Percentiles rank a stretch among this genome's conserved stretches.
Conservation (phyloP, 177 flowering plant genomes). For the Tripterygium wilfordii region DNA sequence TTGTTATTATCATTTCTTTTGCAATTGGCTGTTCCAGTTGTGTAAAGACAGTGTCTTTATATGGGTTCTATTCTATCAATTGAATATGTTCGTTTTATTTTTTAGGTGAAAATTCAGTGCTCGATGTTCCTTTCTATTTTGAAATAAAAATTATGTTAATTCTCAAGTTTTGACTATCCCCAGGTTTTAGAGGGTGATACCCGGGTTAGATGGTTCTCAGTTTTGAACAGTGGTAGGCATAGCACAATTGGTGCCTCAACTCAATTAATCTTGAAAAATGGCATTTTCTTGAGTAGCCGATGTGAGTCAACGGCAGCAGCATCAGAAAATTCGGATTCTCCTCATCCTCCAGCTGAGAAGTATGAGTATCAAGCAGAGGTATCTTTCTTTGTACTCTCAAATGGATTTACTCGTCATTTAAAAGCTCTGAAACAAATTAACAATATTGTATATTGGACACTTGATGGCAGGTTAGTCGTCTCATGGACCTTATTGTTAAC, state of each 20-base stretch:
- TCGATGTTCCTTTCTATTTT: no score
- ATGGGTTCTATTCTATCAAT: no score
- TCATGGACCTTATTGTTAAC: slow-evolving; percentile 96
- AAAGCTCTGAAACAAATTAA: neutral
- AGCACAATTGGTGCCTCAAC: slow-evolving; percentile 5
- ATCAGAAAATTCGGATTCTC: slow-evolving; percentile 37
- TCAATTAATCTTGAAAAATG: slow-evolving; percentile 24
- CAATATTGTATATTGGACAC: no score
- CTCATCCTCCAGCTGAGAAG: slow-evolving; percentile 54
- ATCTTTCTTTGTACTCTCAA: neutral
- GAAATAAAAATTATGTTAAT: no score
- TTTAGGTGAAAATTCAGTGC: no score
- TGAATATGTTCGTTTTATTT: no score
- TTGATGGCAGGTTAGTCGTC: slow-evolving; percentile 95
- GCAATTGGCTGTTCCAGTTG: no score
- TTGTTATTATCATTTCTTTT: no score
- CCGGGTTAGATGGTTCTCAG: slow-evolving; percentile 44
- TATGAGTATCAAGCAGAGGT: slow-evolving; percentile 98
- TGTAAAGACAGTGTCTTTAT: no score
- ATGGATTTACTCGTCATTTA: neutral
- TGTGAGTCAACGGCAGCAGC: slow-evolving; percentile 77
- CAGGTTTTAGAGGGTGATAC: slow-evolving; percentile 37
- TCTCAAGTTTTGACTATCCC: no score
- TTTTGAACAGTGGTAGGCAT: slow-evolving; percentile 19
- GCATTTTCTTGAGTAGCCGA: slow-evolving; percentile 28